These are phyloP conservation scores for Lignosus rhinocerotis DNA, from an alignment of 1,284 basidiomycete species.

Conservation along the genomic window DNA sequence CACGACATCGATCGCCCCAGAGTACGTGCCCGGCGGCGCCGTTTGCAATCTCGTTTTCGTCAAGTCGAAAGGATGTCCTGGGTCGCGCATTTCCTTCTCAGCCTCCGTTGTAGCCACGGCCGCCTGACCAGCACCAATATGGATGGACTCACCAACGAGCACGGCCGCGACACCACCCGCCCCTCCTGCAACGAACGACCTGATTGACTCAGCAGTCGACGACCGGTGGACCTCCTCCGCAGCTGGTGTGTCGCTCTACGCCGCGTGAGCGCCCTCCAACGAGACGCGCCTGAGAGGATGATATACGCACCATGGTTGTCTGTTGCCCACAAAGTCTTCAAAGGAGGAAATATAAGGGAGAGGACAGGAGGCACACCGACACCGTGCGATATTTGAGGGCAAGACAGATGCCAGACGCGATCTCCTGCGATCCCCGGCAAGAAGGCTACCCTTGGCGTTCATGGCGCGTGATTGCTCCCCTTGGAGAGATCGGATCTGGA, in stretches of 20 bases:
- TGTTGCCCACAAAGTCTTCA: neutral
- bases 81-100: neutral
- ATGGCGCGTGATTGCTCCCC: conserved; percentile 9
- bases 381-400: conserved; percentile 4
- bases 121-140: neutral
- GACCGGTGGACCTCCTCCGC: conserved; percentile 28
- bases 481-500: conserved; percentile 4
- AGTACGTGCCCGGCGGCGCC: conserved; percentile 88
- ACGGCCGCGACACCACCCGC: conserved; percentile 89
- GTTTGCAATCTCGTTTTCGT: conserved; percentile 98
- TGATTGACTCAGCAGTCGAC: conserved; percentile 62
- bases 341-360: neutral
- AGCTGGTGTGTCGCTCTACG: conserved; percentile 28
- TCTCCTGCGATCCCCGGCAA: neutral
- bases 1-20: conserved; percentile 91
- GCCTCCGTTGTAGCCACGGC: neutral
- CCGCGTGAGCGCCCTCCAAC: conserved; percentile 1
- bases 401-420: neutral
- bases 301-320: neutral
- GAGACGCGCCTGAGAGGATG: neutral
- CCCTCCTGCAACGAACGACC: conserved; percentile 90
- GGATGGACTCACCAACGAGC: conserved; percentile 70
- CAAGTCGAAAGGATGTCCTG: conserved; percentile 96
- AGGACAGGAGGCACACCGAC: neutral
- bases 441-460: neutral